Conservation (phyloP, 345 rosid species). For the Citrus trifoliata region DNA sequence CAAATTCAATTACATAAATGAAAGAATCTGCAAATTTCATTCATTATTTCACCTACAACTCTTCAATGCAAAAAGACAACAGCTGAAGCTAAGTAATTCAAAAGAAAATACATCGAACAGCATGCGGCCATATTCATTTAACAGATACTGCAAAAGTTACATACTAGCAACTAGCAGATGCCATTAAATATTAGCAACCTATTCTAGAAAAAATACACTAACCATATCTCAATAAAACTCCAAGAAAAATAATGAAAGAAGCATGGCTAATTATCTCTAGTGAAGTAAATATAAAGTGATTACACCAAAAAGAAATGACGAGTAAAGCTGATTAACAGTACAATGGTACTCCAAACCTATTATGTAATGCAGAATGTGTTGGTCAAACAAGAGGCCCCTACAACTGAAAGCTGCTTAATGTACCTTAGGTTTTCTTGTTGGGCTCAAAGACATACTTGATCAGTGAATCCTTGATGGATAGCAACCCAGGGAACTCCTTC, state of each 20-base stretch:
- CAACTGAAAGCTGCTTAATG: background rate
- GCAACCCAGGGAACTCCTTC: conserved; percentile 82
- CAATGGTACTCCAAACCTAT: background rate
- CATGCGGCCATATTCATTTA: background rate
- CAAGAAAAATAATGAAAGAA: background rate
- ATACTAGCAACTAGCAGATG: background rate
- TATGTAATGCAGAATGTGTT: background rate
- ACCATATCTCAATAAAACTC: background rate
- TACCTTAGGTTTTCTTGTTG: conserved; percentile 51
- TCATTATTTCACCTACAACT: background rate
- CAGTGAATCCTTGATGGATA: conserved; percentile 76
- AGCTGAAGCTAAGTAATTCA: background rate
- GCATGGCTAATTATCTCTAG: background rate
- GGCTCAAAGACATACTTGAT: conserved; percentile 73
- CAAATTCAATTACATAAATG: background rate
- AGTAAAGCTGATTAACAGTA: background rate
- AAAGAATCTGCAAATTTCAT: background rate
- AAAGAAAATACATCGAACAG: background rate
- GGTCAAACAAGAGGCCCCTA: background rate
- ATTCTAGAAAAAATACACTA: background rate
- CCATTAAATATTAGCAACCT: background rate
- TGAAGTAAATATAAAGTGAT: background rate
- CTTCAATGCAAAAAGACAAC: background rate
- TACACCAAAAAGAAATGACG: background rate
- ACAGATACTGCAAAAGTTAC: background rate